Conservation (phyloP, 1,139 yeast genomes). For the Lizanozyma gosingica region DNA sequence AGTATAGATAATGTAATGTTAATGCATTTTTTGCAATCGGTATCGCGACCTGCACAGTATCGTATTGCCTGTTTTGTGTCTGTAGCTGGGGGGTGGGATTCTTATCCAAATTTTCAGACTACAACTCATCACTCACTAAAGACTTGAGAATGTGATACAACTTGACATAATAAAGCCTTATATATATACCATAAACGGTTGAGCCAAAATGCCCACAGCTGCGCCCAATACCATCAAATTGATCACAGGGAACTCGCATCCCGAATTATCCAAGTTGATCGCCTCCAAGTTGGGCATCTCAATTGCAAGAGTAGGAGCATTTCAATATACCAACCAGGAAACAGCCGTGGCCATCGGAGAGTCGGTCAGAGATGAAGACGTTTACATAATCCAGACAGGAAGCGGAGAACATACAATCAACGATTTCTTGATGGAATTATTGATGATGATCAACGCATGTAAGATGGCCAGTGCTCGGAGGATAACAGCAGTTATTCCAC, state of each 20-base stretch:
- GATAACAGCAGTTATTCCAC: conserved; percentile 91
- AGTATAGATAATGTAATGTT: too few species aligned
- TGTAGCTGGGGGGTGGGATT: too few species aligned
- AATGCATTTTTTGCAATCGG: too few species aligned
- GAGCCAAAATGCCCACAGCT: conserved; percentile 54
- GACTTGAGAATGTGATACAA: too few species aligned
- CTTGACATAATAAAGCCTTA: too few species aligned
- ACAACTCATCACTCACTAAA: too few species aligned
- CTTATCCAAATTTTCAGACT: too few species aligned
- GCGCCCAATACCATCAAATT: conserved; percentile 66
- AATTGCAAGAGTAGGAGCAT: conserved; percentile 56
- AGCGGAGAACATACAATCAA: conserved; percentile 68
- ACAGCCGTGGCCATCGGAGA: conserved; percentile 91
- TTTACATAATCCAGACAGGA: conserved; percentile 87
- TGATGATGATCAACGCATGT: conserved; percentile 92
- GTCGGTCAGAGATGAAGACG: conserved; percentile 93
- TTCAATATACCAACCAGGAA: conserved; percentile 72
- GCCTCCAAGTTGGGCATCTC: conserved; percentile 56
- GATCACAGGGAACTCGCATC: conserved; percentile 85
- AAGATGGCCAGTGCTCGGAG: conserved; percentile 92
- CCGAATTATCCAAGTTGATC: conserved; percentile 74
- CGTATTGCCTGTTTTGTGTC: too few species aligned
- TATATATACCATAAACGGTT: too few species aligned
- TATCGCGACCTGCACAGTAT: too few species aligned
- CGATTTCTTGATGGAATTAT: conserved; percentile 77